Conservation (phyloP, 192 early-diverging fungal species). For the Coemansia sp. region DNA sequence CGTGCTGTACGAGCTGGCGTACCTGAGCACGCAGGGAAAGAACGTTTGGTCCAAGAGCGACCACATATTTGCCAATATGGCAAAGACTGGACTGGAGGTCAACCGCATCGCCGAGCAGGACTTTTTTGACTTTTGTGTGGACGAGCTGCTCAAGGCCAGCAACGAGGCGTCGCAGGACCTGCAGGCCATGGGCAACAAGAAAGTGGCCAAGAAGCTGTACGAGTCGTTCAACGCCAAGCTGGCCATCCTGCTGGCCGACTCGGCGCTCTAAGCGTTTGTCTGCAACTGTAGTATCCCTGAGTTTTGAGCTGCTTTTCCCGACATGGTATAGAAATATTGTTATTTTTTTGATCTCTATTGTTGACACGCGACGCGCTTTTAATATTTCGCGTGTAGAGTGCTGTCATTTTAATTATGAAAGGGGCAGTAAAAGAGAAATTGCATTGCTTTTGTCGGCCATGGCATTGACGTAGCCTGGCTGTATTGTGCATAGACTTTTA, state of each 20-base stretch:
- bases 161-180: constrained; percentile 46
- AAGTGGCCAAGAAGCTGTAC: constrained; percentile 37
- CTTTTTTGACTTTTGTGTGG: constrained; percentile 52
- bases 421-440: no score
- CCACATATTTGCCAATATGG: constrained; percentile 40
- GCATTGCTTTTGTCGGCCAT: no score
- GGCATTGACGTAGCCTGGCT: no score
- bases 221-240: constrained; percentile 49
- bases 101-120: constrained; percentile 52
- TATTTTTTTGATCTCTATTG: background rate
- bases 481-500: no score
- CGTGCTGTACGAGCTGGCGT: constrained; percentile 44
- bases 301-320: background rate
- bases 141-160: constrained; percentile 51
- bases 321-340: background rate
- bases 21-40: constrained; percentile 48
- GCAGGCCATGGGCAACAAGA: constrained; percentile 43
- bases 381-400: no score
- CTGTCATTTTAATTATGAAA: no score
- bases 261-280: constrained; percentile 3
- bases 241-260: constrained; percentile 25
- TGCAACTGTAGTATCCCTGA: background rate
- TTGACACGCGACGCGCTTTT: background rate
- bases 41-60: constrained; percentile 45
- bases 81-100: constrained; percentile 41